Evolutionary conservation across 176 grass and related monocot genomes (phyloP).

Genomic region (Cenchrus americanus): DNA sequence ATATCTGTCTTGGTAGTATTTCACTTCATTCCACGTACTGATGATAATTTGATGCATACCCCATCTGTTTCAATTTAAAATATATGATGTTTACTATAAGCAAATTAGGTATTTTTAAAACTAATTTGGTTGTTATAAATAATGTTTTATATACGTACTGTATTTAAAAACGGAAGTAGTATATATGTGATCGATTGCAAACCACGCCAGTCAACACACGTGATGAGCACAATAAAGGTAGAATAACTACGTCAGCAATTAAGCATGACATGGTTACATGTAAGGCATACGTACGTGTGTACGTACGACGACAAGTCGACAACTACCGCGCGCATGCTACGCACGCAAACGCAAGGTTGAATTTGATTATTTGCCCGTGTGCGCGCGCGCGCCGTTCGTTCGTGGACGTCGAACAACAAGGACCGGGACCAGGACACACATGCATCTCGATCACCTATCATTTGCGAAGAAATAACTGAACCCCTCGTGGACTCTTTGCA

Average conservation of each 20-base stretch:
- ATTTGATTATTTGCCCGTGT: neutral
- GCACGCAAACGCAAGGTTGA: neutral
- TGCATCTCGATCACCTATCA: neutral
- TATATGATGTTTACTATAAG: no score
- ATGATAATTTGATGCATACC: neutral
- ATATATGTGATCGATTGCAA: no score
- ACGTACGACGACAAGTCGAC: neutral
- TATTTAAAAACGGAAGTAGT: no score
- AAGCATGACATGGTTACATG: no score
- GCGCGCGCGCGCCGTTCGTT: neutral
- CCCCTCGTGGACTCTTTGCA: constrained; percentile 24
- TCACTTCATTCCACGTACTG: neutral
- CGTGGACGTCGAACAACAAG: neutral
- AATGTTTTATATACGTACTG: no score
- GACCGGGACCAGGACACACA: neutral
- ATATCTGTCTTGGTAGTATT: neutral
- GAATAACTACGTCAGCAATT: no score
- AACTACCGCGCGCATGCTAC: neutral
- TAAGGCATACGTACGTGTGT: neutral
- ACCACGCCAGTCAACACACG: no score
- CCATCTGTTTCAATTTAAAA: no score
- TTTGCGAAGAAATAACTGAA: constrained; percentile 25
- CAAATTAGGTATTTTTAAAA: neutral
- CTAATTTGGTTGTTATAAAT: no score
- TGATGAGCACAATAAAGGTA: no score